Conservation (phyloP, 2,329 filamentous ascomycete species). For the Talaromyces sp. region DNA sequence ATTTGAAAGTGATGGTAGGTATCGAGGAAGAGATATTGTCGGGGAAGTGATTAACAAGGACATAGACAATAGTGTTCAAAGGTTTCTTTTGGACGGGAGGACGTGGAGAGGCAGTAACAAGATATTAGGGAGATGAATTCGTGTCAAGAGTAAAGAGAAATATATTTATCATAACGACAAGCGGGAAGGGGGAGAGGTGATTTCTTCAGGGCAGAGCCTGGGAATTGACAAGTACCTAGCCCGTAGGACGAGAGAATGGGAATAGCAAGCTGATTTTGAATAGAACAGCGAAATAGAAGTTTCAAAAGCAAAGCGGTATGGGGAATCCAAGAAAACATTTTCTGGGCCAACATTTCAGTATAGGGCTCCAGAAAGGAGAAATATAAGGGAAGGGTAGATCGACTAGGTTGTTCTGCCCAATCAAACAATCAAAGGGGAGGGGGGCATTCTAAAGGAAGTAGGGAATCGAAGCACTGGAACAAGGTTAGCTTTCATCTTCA, state of each 20-base stretch:
- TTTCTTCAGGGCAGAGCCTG: neutral
- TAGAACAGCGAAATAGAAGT: constrained; percentile 1
- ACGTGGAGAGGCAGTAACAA: constrained; percentile 8
- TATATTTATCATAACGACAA: constrained; percentile 33
- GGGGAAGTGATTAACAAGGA: constrained; percentile 1
- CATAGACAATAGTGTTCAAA: constrained; percentile 9
- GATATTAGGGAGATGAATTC: constrained; percentile 23
- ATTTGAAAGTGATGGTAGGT: constrained; percentile 4
- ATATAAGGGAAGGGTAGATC: neutral
- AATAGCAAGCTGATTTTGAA: neutral
- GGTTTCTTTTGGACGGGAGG: constrained; percentile 9
- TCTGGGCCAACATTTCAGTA: neutral
- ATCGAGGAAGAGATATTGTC: constrained; percentile 8
- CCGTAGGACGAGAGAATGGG: constrained; percentile 5
- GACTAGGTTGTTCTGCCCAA: neutral
- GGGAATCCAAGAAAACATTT: constrained; percentile 1
- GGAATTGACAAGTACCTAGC: neutral
- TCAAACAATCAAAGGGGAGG: neutral
- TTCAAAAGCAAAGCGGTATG: constrained; percentile 11
- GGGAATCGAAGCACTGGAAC: constrained; percentile 47
- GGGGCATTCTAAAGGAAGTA: constrained; percentile 47
- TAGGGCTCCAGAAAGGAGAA: neutral
- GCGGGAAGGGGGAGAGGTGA: constrained; percentile 7
- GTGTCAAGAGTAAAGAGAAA: constrained; percentile 20
- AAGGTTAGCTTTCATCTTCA: constrained; percentile 20